phyloP scores from a whole-genome alignment of 1,139 yeast species.

The Komagataea norvegica region DNA sequence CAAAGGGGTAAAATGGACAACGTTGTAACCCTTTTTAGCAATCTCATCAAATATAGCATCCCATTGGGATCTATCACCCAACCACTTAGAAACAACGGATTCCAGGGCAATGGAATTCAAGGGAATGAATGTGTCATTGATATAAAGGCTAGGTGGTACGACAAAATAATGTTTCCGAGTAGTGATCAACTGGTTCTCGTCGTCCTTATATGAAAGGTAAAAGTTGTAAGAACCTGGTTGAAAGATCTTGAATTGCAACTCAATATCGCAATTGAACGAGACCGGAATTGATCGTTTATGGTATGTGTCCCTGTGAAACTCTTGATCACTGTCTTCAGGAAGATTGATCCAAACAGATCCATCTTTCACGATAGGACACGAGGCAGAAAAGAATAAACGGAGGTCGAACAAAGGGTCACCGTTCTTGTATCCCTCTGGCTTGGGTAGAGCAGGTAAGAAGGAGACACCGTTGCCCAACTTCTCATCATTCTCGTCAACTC shows the following conservation, averaged over 20 bases:
- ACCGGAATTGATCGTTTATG: slow-evolving; percentile 43
- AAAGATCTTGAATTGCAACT: slow-evolving; percentile 55
- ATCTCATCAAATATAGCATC: slow-evolving; percentile 56
- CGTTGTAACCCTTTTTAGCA: slow-evolving; percentile 76
- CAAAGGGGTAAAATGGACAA: slow-evolving; percentile 93
- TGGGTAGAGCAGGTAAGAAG: slow-evolving; percentile 56
- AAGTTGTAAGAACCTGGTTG: slow-evolving; percentile 80
- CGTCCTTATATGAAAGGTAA: slow-evolving; percentile 47
- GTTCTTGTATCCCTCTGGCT: slow-evolving; percentile 34
- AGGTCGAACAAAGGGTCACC: slow-evolving; percentile 51
- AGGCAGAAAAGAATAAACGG: slow-evolving; percentile 66
- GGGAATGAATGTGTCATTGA: slow-evolving; percentile 55
- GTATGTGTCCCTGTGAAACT: slow-evolving; percentile 55
- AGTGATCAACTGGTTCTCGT: slow-evolving; percentile 33
- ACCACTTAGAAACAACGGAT: slow-evolving; percentile 87
- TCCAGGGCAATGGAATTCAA: slow-evolving; percentile 81
- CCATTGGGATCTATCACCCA: slow-evolving; percentile 71
- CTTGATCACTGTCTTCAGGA: slow-evolving; percentile 42
- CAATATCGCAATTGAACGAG: slow-evolving; percentile 56
- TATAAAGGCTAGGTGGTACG: slow-evolving; percentile 70
- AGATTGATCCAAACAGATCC: slow-evolving; percentile 73
- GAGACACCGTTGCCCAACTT: slow-evolving; percentile 50
- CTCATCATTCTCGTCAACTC: slow-evolving; percentile 20
- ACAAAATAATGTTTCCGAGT: slow-evolving; percentile 68
- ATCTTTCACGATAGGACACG: slow-evolving; percentile 63